Evolutionary conservation across 2,329 filamentous ascomycete genomes (phyloP), one percentile per base, ranked within the genome.

Genomic region (Drechslerella stenobrocha): DNA sequence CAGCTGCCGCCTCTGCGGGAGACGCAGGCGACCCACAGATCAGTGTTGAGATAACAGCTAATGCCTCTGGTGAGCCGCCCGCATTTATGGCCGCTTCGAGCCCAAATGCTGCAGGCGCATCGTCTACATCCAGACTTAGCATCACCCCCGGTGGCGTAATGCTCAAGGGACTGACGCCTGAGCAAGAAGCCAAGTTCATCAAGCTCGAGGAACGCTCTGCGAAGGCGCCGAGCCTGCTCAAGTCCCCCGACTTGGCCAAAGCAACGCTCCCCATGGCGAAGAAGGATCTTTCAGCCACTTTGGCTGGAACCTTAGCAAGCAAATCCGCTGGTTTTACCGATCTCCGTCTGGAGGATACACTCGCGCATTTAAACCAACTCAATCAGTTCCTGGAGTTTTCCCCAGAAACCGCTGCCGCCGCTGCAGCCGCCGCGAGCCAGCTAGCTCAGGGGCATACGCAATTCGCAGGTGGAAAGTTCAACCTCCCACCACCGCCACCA

Each of bases 71-170:
- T 13, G 44, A 44, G 22, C 2, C 52, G 15, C 42, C 60, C 7
- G 47, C 53, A n/a, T 18, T 44, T 13, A 23, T 23, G 42, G 28
- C 46, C 1, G 30, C 22, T 9, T 23, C 52, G 6, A 15, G 15
- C 7, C 35, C 37, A 8, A 47, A n/a, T 8, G 51, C 45, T 26
- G n/a, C 15, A 4, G 42, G 6, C 37, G 34, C 40, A 32, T 40
- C 60, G 48, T 34, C 72, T 2, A 52, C 59, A 75, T 67, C 82
- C 74, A 81, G 86, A 23, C 84, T 88, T 70, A 81, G 91, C 71
- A 83, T 91, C 52, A 90, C 88, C 0, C 87, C 88, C 0, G 85
- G 87, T 69, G 88, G 88, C 8, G 85, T 89, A 70, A 88, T 87
- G 74, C 80, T 92, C n/a, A 84, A 86, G 70, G 86, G 87, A 61